These are phyloP conservation scores for Eucommia ulmoides DNA, from an alignment of 257 asterid species.

Conservation along the genomic window DNA sequence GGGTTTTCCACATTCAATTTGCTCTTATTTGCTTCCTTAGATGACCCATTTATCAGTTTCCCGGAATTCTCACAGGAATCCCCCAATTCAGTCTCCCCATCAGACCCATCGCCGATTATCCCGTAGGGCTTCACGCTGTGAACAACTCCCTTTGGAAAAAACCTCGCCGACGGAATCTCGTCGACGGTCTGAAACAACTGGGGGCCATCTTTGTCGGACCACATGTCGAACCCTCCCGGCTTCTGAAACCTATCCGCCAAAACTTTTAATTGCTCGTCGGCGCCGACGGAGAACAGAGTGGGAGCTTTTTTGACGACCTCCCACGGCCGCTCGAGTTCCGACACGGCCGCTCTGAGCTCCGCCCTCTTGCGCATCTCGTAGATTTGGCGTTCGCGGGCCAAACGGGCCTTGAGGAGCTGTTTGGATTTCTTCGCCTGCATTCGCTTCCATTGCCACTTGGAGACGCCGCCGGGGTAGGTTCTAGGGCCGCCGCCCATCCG, in stretches of 20 bases:
- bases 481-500: slow-evolving; percentile 99
- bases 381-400: slow-evolving; percentile 80
- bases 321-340: slow-evolving; percentile 98
- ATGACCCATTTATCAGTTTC: slow-evolving; percentile 7
- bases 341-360: slow-evolving; percentile 83
- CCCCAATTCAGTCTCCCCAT: slow-evolving; percentile 13
- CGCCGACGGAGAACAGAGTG: slow-evolving; percentile 67
- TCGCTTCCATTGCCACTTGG: slow-evolving; percentile 96
- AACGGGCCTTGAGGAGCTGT: slow-evolving; percentile 77
- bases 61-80: slow-evolving; percentile 11
- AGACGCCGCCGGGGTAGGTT: slow-evolving; percentile 93
- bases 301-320: slow-evolving; percentile 81
- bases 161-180: slow-evolving; percentile 60
- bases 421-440: slow-evolving; percentile 87
- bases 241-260: slow-evolving; percentile 94
- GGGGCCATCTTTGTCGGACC: slow-evolving; percentile 91
- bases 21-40: slow-evolving; percentile 12
- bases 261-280: slow-evolving; percentile 90
- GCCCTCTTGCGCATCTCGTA: slow-evolving; percentile 96
- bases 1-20: slow-evolving; percentile 15
- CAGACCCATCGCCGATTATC: slow-evolving; percentile 14
- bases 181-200: slow-evolving; percentile 50
- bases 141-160: slow-evolving; percentile 88
- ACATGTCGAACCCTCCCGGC: slow-evolving; percentile 92
- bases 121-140: slow-evolving; percentile 69